A percentile compares a stretch with the other conserved stretches of the same genome.
phyloP scores from a whole-genome alignment of 495 filamentous ascomycete species.

The Bombardia bombarda region DNA sequence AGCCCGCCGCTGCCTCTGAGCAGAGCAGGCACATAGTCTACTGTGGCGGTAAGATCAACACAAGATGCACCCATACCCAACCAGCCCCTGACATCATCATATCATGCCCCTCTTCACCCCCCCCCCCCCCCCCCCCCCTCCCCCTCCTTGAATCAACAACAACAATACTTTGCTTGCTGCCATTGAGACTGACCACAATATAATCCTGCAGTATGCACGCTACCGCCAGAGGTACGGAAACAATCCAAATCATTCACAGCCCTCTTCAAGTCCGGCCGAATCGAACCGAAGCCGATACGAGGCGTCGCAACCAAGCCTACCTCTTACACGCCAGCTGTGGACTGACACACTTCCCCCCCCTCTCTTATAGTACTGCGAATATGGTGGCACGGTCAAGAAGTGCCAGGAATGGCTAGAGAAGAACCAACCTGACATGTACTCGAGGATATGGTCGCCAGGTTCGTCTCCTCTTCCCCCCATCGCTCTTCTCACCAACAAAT shows the following conservation, averaged over 20 bases:
- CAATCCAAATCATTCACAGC: no score
- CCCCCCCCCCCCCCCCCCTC: not conserved
- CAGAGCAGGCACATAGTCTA: constrained; percentile 21
- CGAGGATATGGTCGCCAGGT: constrained; percentile 79
- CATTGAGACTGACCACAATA: constrained; percentile 4
- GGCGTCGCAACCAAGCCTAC: no score
- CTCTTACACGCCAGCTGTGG: no score
- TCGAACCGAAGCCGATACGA: no score
- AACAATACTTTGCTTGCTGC: constrained; percentile 1
- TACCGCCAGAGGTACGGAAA: constrained; percentile 87
- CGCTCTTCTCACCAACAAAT: not conserved
- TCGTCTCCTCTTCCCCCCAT: constrained; percentile 11
- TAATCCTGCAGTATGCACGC: constrained; percentile 62
- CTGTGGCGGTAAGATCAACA: constrained; percentile 30
- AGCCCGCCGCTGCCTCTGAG: constrained; percentile 10
- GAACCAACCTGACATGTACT: constrained; percentile 62
- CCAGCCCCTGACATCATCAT: constrained; percentile 17
- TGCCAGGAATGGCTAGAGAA: constrained; percentile 92
- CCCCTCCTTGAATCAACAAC: constrained; percentile 7
- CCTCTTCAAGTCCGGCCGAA: not conserved
- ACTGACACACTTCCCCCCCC: not conserved
- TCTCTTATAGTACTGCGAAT: constrained; percentile 83
- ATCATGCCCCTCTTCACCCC: constrained; percentile 16
- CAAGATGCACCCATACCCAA: not conserved
- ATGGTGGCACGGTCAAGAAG: constrained; percentile 95